phyloP scores from a whole-genome alignment of 306 rosid species.

The Styphnolobium japonicum region DNA sequence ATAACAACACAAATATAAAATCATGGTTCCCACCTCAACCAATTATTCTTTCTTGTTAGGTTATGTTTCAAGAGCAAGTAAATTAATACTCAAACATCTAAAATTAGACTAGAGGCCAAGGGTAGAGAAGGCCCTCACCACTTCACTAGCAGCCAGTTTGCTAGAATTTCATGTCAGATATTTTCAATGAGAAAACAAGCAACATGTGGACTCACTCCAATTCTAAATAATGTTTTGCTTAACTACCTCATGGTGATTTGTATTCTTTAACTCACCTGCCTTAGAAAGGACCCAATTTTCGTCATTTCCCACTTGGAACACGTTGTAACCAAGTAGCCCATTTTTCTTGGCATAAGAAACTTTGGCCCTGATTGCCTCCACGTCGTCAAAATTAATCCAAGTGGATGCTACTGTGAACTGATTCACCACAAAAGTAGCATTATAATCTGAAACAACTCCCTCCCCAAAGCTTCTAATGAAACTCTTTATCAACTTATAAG shows the following conservation, averaged over 20 bases:
- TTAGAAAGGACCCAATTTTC: conserved; percentile 56
- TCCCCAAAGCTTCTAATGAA: conserved; percentile 35
- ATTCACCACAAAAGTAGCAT: conserved; percentile 44
- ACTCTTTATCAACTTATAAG: conserved; percentile 36
- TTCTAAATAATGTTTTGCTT: neutral
- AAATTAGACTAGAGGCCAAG: neutral
- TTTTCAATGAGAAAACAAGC: neutral
- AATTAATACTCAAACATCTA: neutral
- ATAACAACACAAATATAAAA: neutral
- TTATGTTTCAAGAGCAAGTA: neutral
- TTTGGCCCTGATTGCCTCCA: conserved; percentile 39
- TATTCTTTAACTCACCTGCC: conserved; percentile 23
- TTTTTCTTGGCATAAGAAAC: conserved; percentile 53
- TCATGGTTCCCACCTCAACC: neutral
- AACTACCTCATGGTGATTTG: neutral
- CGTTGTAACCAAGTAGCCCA: conserved; percentile 49
- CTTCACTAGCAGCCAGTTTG: neutral
- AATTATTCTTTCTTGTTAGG: neutral
- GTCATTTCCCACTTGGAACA: conserved; percentile 48
- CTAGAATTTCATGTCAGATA: neutral
- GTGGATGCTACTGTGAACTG: conserved; percentile 33
- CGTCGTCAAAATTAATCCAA: conserved; percentile 60
- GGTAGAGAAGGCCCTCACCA: neutral
- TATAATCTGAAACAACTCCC: conserved; percentile 20
- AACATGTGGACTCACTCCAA: neutral